Conservation (phyloP, 2,329 filamentous ascomycete species). For the Arthrobotrys pseudoclavata region DNA sequence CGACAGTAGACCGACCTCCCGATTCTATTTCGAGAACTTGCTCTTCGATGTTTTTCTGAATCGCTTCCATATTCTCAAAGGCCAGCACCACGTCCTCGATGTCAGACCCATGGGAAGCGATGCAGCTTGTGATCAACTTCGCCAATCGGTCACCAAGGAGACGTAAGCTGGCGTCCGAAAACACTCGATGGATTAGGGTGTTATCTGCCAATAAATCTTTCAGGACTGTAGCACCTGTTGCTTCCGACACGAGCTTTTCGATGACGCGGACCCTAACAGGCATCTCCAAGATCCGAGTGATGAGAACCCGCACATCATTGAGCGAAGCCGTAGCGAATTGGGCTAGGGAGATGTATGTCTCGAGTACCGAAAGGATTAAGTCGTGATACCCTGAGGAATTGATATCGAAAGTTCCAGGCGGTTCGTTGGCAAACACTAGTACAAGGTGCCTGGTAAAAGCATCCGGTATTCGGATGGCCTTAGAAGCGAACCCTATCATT, state of each 20-base stretch:
- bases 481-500: neutral
- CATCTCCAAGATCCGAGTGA: slow-evolving; percentile 24
- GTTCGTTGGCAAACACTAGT: slow-evolving; percentile 5
- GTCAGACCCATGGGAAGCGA: slow-evolving; percentile 19
- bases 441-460: slow-evolving; percentile 9
- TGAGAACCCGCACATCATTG: neutral
- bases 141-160: slow-evolving; percentile 8
- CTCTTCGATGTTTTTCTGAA: slow-evolving; percentile 1
- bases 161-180: slow-evolving; percentile 1
- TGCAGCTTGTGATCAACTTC: slow-evolving; percentile 12
- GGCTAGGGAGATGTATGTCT: slow-evolving; percentile 5
- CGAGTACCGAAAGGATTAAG: slow-evolving; percentile 14
- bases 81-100: neutral
- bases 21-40: slow-evolving; percentile 1
- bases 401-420: slow-evolving; percentile 10
- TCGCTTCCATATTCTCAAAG: slow-evolving; percentile 11
- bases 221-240: neutral
- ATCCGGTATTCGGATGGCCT: slow-evolving; percentile 1
- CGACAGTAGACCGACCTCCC: neutral
- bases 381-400: slow-evolving; percentile 5
- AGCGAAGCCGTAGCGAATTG: neutral
- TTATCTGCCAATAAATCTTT: neutral
- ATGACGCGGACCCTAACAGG: neutral
- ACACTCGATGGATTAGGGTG: neutral
- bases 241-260: slow-evolving; percentile 14